A percentile compares a stretch with the other conserved stretches of the same genome.
Evolutionary conservation across 176 grass and related monocot species (phyloP).

Genomic region (Juncus inflexus): DNA sequence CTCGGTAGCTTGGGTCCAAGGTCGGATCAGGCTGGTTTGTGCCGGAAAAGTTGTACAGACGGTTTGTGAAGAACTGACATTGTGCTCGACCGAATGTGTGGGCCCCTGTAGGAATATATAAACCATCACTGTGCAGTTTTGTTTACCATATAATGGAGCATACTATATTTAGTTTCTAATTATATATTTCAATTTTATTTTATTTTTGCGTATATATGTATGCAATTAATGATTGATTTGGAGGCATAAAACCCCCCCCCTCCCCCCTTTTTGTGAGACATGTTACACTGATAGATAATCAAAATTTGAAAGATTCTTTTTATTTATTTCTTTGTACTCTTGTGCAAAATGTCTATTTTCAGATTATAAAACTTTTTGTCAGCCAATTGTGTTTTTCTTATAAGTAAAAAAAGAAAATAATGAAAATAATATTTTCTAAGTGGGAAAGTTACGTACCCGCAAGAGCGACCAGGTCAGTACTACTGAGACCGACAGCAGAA

Average conservation of each 20-base stretch:
- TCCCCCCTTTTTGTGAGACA: too few relatives aligned
- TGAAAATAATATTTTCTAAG: not conserved
- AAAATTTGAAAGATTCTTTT: not conserved
- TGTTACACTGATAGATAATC: too few relatives aligned
- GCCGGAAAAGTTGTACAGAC: conserved; percentile 57
- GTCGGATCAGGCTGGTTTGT: conserved; percentile 43
- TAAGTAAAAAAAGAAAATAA: not conserved
- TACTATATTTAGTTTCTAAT: not conserved
- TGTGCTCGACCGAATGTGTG: conserved; percentile 61
- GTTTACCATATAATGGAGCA: not conserved
- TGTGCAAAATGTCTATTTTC: too few relatives aligned
- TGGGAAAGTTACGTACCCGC: conserved; percentile 27
- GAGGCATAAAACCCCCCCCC: too few relatives aligned
- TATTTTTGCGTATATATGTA: not conserved
- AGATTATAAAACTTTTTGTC: not conserved
- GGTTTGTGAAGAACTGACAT: conserved; percentile 32
- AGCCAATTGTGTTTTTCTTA: not conserved
- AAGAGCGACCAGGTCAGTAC: conserved; percentile 54
- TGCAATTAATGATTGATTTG: not conserved
- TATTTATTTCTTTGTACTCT: not conserved
- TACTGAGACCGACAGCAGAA: not conserved
- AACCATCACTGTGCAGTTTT: not conserved
- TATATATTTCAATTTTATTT: not conserved
- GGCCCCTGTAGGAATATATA: conserved; percentile 26
- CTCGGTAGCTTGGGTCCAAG: conserved; percentile 12